Percentiles rank a stretch among this genome's conserved stretches.
Evolutionary conservation across 495 filamentous ascomycete species (phyloP).

Genomic region (Sordaria brevicollis): DNA sequence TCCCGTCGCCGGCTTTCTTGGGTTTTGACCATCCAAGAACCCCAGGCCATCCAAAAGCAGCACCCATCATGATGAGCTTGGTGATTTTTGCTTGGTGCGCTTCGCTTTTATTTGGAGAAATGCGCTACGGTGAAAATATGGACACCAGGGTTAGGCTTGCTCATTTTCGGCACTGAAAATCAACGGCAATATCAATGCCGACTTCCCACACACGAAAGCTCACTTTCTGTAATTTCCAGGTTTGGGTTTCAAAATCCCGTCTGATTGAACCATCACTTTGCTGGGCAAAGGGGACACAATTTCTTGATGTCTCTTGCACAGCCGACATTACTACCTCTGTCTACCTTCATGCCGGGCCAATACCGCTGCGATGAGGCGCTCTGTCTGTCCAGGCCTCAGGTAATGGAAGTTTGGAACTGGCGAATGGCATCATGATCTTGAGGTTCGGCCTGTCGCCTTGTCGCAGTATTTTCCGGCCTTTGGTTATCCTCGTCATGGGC

Average conservation of each 20-base stretch:
- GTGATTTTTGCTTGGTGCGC: neutral
- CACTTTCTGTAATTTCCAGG: neutral
- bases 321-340: neutral
- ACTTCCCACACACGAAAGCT: neutral
- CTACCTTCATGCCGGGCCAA: neutral
- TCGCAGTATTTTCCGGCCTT: neutral
- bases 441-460: neutral
- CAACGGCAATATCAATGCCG: neutral
- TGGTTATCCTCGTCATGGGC: neutral
- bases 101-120: neutral
- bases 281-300: neutral
- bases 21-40: neutral
- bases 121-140: neutral
- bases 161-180: neutral
- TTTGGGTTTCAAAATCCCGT: neutral
- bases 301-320: neutral
- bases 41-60: neutral
- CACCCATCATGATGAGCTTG: neutral
- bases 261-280: neutral
- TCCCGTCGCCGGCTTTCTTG: neutral
- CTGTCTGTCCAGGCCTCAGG: neutral
- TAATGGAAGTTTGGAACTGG: neutral
- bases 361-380: neutral
- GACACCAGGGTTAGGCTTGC: neutral
- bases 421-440: neutral